These are phyloP conservation scores for Lyophyllum semitale DNA, from an alignment of 768 basidiomycete genomes.

Conservation along the genomic window DNA sequence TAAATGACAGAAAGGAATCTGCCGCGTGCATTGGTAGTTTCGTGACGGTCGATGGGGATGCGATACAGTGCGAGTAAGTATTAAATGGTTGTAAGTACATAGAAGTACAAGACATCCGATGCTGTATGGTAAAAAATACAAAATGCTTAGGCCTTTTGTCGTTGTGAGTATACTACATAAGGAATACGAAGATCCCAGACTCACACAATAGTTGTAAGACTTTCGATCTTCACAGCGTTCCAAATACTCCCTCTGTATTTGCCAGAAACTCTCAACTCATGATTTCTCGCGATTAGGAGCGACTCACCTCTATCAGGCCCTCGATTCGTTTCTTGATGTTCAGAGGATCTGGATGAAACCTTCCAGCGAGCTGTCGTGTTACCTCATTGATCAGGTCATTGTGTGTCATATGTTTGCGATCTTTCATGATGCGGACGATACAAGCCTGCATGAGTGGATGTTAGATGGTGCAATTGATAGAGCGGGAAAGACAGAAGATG, in stretches of 20 bases:
- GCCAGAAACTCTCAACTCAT: background rate
- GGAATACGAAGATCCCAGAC: slow-evolving; percentile 6
- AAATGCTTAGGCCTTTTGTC: slow-evolving; percentile 19
- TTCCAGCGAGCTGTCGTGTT: slow-evolving; percentile 76
- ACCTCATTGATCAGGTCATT: slow-evolving; percentile 91
- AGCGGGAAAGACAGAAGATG: slow-evolving; percentile 21
- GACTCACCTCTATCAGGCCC: slow-evolving; percentile 83
- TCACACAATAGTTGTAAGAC: slow-evolving; percentile 81
- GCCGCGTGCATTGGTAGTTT: too few species aligned
- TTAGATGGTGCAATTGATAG: background rate
- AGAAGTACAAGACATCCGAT: slow-evolving; percentile 8
- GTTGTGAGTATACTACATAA: background rate
- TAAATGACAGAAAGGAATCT: too few species aligned
- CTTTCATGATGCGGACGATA: slow-evolving; percentile 97
- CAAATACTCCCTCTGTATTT: slow-evolving; percentile 85
- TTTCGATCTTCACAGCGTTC: slow-evolving; percentile 87
- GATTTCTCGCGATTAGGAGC: background rate
- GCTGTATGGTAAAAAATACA: slow-evolving; percentile 11
- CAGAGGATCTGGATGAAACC: slow-evolving; percentile 86
- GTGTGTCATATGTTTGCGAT: slow-evolving; percentile 85
- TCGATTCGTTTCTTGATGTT: slow-evolving; percentile 95
- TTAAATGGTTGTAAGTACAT: slow-evolving; percentile 5
- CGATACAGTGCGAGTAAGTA: background rate
- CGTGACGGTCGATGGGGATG: background rate
- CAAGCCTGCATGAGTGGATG: slow-evolving; percentile 67